phyloP scores from a whole-genome alignment of 2,329 filamentous ascomycete genomes.

The Aspergillus glaucus region DNA sequence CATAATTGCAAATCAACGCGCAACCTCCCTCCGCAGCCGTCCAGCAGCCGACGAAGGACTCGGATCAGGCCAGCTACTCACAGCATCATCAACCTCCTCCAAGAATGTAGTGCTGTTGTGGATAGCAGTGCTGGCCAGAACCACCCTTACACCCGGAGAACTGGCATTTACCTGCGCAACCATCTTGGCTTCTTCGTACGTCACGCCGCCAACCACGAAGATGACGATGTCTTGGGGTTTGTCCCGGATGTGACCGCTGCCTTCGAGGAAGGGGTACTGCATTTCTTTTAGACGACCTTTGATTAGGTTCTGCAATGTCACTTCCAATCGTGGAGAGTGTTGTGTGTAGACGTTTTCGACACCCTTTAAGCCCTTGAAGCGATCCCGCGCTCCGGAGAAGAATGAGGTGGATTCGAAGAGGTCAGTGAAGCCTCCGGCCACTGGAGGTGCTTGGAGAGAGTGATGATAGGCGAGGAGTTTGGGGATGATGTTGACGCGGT shows the following conservation, averaged over 20 bases:
- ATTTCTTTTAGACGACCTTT: constrained; percentile 82
- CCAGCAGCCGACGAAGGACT: constrained; percentile 54
- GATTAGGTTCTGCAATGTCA: constrained; percentile 84
- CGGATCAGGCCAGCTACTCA: constrained; percentile 75
- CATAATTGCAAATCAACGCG: constrained; percentile 33
- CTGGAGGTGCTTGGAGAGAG: constrained; percentile 72
- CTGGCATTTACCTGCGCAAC: constrained; percentile 91
- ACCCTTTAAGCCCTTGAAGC: constrained; percentile 91
- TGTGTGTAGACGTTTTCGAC: constrained; percentile 99
- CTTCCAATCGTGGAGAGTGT: constrained; percentile 81
- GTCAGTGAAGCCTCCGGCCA: constrained; percentile 75
- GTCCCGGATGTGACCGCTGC: constrained; percentile 76
- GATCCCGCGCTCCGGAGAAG: constrained; percentile 77
- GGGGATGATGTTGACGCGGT: constrained; percentile 70
- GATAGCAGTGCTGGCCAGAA: constrained; percentile 79
- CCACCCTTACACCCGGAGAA: constrained; percentile 79
- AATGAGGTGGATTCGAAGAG: constrained; percentile 89
- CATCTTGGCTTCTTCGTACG: constrained; percentile 95
- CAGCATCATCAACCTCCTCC: constrained; percentile 85
- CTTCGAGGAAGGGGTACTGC: constrained; percentile 90
- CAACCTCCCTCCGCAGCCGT: constrained; percentile 56
- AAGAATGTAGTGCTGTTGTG: constrained; percentile 85
- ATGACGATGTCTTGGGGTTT: constrained; percentile 96
- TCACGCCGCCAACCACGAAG: constrained; percentile 88
- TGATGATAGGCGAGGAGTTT: constrained; percentile 80